Percentiles rank a stretch among this genome's conserved stretches.
Evolutionary conservation across 176 grass and related monocot genomes (phyloP).

Genomic region (Pontederia paniculata): DNA sequence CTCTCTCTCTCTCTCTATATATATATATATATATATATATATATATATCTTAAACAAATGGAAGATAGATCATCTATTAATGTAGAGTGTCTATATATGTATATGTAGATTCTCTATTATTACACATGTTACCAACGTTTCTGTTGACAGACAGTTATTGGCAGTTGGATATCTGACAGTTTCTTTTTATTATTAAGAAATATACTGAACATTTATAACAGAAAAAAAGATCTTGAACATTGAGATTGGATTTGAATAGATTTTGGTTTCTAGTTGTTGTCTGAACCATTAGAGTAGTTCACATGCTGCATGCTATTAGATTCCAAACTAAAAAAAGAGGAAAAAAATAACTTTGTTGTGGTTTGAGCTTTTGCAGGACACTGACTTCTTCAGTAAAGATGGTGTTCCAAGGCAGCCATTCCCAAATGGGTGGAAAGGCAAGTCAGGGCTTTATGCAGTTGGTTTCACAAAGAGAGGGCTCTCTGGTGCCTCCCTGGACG

Average conservation of each 20-base stretch:
- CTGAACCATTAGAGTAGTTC: too few relatives aligned
- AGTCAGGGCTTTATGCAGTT: slow-evolving; percentile 29
- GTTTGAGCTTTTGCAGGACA: slow-evolving; percentile 15
- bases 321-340: too few relatives aligned
- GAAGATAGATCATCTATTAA: too few relatives aligned
- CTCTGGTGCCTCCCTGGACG: slow-evolving; percentile 22
- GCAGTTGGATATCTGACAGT: neutral
- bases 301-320: too few relatives aligned
- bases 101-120: too few relatives aligned
- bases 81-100: too few relatives aligned
- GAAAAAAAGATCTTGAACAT: neutral
- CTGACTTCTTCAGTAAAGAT: slow-evolving; percentile 23
- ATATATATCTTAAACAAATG: too few relatives aligned
- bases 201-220: neutral
- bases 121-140: neutral
- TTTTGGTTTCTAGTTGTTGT: too few relatives aligned
- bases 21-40: too few relatives aligned
- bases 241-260: too few relatives aligned
- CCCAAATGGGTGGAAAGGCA: slow-evolving; percentile 33
- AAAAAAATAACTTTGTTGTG: neutral
- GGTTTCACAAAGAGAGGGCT: slow-evolving; percentile 44
- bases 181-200: neutral
- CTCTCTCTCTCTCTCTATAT: too few relatives aligned
- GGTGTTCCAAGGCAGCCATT: slow-evolving; percentile 27
- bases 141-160: neutral